Percentiles rank a stretch among this genome's conserved stretches.
Evolutionary conservation across 345 rosid genomes (phyloP).

Genomic region (Euphorbia peplus): DNA sequence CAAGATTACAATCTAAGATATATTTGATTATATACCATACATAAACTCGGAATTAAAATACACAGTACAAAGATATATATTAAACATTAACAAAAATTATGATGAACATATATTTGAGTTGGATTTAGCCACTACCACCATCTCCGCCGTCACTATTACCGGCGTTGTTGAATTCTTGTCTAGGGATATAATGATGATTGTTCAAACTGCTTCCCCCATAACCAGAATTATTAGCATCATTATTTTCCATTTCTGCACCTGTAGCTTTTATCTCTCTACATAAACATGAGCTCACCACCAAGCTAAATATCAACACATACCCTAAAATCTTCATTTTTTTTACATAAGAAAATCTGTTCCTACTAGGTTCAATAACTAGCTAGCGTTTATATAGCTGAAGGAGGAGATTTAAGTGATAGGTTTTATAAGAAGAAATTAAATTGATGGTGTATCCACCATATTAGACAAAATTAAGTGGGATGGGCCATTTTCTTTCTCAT

Average conservation of each 20-base stretch:
- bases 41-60: no score
- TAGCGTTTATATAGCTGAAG: slow-evolving; percentile 2
- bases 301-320: slow-evolving; percentile 21
- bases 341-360: neutral
- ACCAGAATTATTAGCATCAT: neutral
- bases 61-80: no score
- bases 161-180: slow-evolving; percentile 42
- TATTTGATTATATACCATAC: no score
- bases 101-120: neutral
- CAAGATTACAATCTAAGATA: no score
- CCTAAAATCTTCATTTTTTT: slow-evolving; percentile 24
- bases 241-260: neutral
- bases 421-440: neutral
- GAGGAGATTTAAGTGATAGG: slow-evolving; percentile 5
- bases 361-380: no score
- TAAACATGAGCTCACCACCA: slow-evolving; percentile 26
- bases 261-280: slow-evolving; percentile 9
- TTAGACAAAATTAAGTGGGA: slow-evolving; percentile 39
- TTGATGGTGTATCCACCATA: slow-evolving; percentile 30
- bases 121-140: slow-evolving; percentile 16
- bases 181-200: slow-evolving; percentile 54
- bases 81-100: no score
- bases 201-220: slow-evolving; percentile 31
- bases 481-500: slow-evolving; percentile 10
- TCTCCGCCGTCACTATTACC: slow-evolving; percentile 30